These are phyloP conservation scores for Fusarium odoratissimum DNA, from an alignment of 2,329 filamentous ascomycete genomes.

Conservation along the genomic window DNA sequence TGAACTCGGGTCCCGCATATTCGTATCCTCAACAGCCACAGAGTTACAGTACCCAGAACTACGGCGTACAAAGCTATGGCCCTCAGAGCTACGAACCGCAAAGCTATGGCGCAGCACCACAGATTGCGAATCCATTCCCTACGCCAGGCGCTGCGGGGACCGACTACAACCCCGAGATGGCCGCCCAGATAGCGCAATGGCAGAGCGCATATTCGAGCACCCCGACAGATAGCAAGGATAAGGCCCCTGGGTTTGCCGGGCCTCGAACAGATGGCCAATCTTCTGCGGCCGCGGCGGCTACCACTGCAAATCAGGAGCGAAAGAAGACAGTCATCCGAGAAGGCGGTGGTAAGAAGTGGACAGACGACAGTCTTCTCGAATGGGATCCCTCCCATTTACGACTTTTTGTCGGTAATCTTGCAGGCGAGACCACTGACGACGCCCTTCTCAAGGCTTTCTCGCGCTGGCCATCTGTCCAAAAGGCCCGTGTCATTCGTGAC, in stretches of 20 bases:
- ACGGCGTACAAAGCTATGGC: slow-evolving; percentile 50
- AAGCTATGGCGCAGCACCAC: slow-evolving; percentile 64
- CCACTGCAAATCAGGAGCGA: slow-evolving; percentile 61
- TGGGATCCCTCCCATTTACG: slow-evolving; percentile 97
- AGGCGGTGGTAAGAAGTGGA: slow-evolving; percentile 93
- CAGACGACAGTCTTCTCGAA: slow-evolving; percentile 86
- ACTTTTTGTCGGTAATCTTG: slow-evolving; percentile 95
- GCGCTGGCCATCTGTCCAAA: slow-evolving; percentile 87
- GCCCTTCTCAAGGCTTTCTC: slow-evolving; percentile 94
- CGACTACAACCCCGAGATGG: slow-evolving; percentile 80
- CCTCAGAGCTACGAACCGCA: slow-evolving; percentile 44
- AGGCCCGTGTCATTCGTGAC: slow-evolving; percentile 92
- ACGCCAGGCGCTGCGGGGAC: slow-evolving; percentile 60
- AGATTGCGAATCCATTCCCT: slow-evolving; percentile 85
- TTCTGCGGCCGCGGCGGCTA: slow-evolving; percentile 44
- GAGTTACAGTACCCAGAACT: slow-evolving; percentile 44
- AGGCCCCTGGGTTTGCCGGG: slow-evolving; percentile 44
- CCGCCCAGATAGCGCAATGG: slow-evolving; percentile 94
- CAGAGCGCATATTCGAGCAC: slow-evolving; percentile 86
- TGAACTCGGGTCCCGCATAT: slow-evolving; percentile 45
- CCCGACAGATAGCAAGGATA: slow-evolving; percentile 54
- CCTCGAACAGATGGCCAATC: slow-evolving; percentile 53
- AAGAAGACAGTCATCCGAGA: slow-evolving; percentile 89
- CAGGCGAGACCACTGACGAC: slow-evolving; percentile 97
- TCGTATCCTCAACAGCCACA: slow-evolving; percentile 45